Conservation (phyloP, 148 eudicot genomes). For the Polygonum aviculare region DNA sequence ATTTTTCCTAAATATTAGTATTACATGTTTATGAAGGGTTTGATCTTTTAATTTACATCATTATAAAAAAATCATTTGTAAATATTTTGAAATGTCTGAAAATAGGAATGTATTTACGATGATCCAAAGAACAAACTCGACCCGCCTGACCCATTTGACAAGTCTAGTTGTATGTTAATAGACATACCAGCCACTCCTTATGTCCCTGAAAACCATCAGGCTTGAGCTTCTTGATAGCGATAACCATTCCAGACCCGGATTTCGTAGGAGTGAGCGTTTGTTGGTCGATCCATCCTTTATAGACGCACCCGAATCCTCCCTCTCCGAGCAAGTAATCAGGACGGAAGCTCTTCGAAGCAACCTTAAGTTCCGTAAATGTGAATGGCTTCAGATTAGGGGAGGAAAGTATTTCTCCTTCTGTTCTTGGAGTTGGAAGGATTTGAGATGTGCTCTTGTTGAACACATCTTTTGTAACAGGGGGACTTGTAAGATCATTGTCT, state of each 20-base stretch:
- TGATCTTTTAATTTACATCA: too few species aligned
- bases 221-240: slow-evolving; percentile 33
- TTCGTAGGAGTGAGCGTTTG: slow-evolving; percentile 22
- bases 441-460: background rate
- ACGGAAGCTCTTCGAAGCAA: slow-evolving; percentile 27
- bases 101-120: too few species aligned
- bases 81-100: too few species aligned
- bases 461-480: slow-evolving; percentile 5
- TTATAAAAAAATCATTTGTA: too few species aligned
- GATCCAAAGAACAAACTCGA: too few species aligned
- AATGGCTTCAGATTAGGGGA: slow-evolving; percentile 22
- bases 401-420: slow-evolving; percentile 27
- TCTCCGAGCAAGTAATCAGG: slow-evolving; percentile 33
- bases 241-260: slow-evolving; percentile 31
- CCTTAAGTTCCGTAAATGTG: slow-evolving; percentile 23
- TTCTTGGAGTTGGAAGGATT: slow-evolving; percentile 38
- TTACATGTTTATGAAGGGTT: too few species aligned
- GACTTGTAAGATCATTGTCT: background rate
- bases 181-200: slow-evolving; percentile 36
- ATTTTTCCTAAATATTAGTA: background rate
- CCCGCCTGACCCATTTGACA: too few species aligned
- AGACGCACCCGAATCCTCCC: slow-evolving; percentile 39
- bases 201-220: slow-evolving; percentile 33
- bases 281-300: slow-evolving; percentile 35
- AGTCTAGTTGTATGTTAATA: background rate